Evolutionary conservation across 116 monocot species (phyloP).

Genomic region (Iris pallida): DNA sequence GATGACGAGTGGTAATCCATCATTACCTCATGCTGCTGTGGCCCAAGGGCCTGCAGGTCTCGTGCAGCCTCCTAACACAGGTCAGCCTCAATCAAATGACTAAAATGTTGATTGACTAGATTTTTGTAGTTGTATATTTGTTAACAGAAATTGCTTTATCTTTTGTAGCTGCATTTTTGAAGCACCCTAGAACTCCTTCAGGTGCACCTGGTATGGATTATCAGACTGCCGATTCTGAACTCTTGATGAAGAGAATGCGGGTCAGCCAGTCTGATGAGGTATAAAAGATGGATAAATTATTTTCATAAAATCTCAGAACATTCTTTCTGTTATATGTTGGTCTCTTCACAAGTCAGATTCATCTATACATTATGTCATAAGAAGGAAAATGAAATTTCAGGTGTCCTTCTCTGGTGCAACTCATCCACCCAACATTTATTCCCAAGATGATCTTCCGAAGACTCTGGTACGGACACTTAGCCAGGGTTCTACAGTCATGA

Average conservation of each 20-base stretch:
- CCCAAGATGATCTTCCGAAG: slow-evolving; percentile 84
- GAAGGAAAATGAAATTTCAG: slow-evolving; percentile 24
- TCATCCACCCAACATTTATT: slow-evolving; percentile 59
- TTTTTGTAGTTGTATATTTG: not conserved
- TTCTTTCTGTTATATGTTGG: not conserved
- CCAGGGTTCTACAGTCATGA: slow-evolving; percentile 93
- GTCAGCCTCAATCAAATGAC: not conserved
- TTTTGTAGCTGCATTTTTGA: slow-evolving; percentile 59
- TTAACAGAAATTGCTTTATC: not conserved
- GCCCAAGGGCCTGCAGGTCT: slow-evolving; percentile 73
- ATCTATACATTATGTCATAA: not conserved
- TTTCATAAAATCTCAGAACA: not conserved
- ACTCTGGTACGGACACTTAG: slow-evolving; percentile 44
- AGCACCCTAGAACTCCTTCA: slow-evolving; percentile 64
- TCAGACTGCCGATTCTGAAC: slow-evolving; percentile 85
- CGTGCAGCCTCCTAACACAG: slow-evolving; percentile 50
- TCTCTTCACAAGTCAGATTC: not conserved
- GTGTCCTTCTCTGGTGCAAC: slow-evolving; percentile 64
- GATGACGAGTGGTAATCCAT: slow-evolving; percentile 75
- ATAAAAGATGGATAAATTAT: not conserved
- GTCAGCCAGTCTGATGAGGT: slow-evolving; percentile 87
- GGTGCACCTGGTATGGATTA: slow-evolving; percentile 81
- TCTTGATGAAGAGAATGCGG: slow-evolving; percentile 81
- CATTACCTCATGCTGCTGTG: slow-evolving; percentile 64
- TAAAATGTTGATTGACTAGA: not conserved